phyloP scores from a whole-genome alignment of 2,329 filamentous ascomycete genomes.

The Colletotrichum liriopes region DNA sequence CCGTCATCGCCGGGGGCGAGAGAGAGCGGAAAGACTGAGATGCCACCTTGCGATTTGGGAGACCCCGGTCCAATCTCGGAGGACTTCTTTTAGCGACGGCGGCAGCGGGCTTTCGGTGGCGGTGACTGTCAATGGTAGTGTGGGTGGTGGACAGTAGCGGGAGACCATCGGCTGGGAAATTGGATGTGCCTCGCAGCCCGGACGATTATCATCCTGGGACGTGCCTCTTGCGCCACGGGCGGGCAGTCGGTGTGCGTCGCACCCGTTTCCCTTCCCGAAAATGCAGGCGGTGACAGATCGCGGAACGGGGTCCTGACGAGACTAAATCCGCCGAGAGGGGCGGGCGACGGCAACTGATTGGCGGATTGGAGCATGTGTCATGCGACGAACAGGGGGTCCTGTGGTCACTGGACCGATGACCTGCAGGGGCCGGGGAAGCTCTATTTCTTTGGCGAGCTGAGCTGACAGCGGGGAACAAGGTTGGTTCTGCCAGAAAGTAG shows the following conservation, averaged over 20 bases:
- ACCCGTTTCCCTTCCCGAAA: slow-evolving; percentile 15
- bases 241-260: slow-evolving; percentile 36
- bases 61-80: slow-evolving; percentile 43
- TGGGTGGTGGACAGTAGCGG: slow-evolving; percentile 25
- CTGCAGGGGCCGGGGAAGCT: slow-evolving; percentile 18
- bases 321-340: slow-evolving; percentile 17
- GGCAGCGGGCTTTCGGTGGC: background rate
- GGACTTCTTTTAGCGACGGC: slow-evolving; percentile 10
- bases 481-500: slow-evolving; percentile 3
- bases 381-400: slow-evolving; percentile 16
- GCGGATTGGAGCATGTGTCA: slow-evolving; percentile 5
- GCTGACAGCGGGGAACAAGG: slow-evolving; percentile 24
- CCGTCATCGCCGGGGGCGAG: slow-evolving; percentile 23
- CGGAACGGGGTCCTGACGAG: slow-evolving; percentile 28
- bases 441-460: slow-evolving; percentile 18
- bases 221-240: background rate
- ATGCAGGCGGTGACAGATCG: slow-evolving; percentile 39
- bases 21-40: slow-evolving; percentile 42
- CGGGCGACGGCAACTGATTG: slow-evolving; percentile 21
- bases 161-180: slow-evolving; percentile 32
- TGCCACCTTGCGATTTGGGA: slow-evolving; percentile 51
- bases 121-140: slow-evolving; percentile 27
- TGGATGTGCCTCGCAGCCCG: slow-evolving; percentile 13
- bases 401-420: slow-evolving; percentile 27
- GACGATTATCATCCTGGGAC: slow-evolving; percentile 6